phyloP scores from a whole-genome alignment of 2,329 filamentous ascomycete genomes.

The Trichoderma atrobrunneum region DNA sequence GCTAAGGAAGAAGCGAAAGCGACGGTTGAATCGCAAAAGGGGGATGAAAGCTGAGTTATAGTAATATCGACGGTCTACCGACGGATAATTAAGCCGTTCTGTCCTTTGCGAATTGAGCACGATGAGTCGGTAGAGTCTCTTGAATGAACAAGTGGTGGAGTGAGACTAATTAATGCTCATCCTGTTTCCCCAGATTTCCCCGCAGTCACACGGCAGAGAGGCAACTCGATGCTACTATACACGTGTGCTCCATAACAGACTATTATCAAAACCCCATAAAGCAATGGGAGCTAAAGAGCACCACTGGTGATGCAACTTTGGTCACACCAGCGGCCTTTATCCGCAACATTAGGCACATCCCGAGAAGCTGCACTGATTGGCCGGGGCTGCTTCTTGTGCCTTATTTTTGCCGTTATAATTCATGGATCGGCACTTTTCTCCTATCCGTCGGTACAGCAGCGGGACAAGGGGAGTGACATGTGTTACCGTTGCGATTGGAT shows the following conservation, averaged over 20 bases:
- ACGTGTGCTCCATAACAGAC: neutral
- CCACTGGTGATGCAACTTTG: neutral
- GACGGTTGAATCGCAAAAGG: neutral
- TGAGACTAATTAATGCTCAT: neutral
- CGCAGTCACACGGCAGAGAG: neutral
- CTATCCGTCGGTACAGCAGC: constrained; percentile 9
- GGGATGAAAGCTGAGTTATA: neutral
- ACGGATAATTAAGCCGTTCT: neutral
- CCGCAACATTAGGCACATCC: constrained; percentile 12
- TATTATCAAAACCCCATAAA: neutral
- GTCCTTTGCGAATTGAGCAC: neutral
- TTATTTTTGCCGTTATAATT: neutral
- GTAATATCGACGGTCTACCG: neutral
- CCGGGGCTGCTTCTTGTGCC: neutral
- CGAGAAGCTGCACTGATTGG: neutral
- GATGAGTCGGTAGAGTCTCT: neutral
- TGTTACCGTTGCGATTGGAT: neutral
- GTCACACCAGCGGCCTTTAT: neutral
- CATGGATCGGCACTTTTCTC: neutral
- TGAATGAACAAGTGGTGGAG: neutral
- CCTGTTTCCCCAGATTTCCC: constrained; percentile 12
- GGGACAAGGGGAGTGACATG: neutral
- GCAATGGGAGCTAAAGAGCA: neutral
- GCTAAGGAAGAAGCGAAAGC: neutral
- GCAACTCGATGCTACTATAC: neutral